These are phyloP conservation scores for Aspergillus sp. DNA, from an alignment of 2,329 filamentous ascomycete species.

Conservation along the genomic window DNA sequence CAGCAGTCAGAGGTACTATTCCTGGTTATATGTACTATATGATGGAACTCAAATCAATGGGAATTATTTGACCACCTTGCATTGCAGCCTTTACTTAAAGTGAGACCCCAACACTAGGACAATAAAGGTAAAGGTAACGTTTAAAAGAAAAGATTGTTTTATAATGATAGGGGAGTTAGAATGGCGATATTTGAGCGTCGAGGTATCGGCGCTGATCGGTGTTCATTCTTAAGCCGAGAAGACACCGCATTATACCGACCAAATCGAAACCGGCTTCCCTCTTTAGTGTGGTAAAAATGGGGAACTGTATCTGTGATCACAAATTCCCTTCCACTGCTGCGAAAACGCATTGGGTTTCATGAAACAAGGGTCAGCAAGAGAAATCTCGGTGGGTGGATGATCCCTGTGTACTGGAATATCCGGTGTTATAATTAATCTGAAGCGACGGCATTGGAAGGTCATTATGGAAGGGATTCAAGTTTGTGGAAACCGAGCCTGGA, in stretches of 20 bases:
- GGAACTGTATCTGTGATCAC: too few relatives aligned
- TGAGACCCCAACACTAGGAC: neutral
- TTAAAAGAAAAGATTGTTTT: neutral
- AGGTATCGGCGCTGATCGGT: neutral
- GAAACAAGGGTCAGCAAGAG: constrained; percentile 9
- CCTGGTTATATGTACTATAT: constrained; percentile 1
- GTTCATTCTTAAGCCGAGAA: neutral
- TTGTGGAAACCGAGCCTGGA: constrained; percentile 25
- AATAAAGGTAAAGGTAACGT: neutral
- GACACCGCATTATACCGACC: neutral
- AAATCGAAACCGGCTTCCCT: neutral
- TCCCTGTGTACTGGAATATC: constrained; percentile 27
- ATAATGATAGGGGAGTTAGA: neutral
- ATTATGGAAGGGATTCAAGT: constrained; percentile 30
- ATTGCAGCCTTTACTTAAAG: neutral
- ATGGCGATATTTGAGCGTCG: neutral
- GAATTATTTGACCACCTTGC: neutral
- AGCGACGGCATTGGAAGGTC: constrained; percentile 30
- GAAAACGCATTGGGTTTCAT: neutral
- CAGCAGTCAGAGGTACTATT: neutral
- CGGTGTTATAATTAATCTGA: constrained; percentile 29
- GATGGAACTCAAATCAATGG: constrained; percentile 2
- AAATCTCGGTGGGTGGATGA: constrained; percentile 30
- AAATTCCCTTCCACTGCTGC: neutral
- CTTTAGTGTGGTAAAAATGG: neutral